phyloP scores from a whole-genome alignment of 768 basidiomycete genomes.

The Mycena chlorophos region DNA sequence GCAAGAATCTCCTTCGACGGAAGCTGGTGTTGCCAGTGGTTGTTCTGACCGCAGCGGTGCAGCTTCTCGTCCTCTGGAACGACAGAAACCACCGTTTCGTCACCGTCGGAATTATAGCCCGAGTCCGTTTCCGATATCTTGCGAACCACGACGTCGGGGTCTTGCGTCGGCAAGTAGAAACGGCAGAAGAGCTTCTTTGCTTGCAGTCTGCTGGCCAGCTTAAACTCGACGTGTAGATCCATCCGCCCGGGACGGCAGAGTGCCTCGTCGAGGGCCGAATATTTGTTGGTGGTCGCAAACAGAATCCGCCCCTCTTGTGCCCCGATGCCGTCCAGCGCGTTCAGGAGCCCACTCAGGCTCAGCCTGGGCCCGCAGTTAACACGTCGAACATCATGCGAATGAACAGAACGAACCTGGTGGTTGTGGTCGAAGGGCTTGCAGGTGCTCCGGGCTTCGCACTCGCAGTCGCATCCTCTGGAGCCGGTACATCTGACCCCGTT shows the following conservation, averaged over 20 bases:
- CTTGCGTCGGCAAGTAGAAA: constrained; percentile 50
- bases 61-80: constrained; percentile 11
- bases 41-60: background rate
- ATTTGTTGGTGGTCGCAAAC: constrained; percentile 74
- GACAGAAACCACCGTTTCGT: background rate
- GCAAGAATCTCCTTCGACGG: constrained; percentile 31
- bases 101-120: constrained; percentile 19
- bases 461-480: background rate
- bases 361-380: constrained; percentile 35
- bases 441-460: background rate
- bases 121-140: constrained; percentile 18
- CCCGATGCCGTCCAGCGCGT: constrained; percentile 67
- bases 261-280: constrained; percentile 58
- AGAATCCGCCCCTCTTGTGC: constrained; percentile 70
- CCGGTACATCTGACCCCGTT: background rate
- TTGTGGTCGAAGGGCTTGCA: constrained; percentile 4
- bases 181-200: constrained; percentile 56
- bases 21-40: constrained; percentile 25
- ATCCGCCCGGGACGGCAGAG: constrained; percentile 67
- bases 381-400: background rate
- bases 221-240: constrained; percentile 68
- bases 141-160: constrained; percentile 19
- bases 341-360: constrained; percentile 66
- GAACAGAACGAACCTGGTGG: constrained; percentile 18
- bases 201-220: constrained; percentile 58